Conservation (phyloP, 2,329 filamentous ascomycete genomes). For the Cucurbitaria berberidis region DNA sequence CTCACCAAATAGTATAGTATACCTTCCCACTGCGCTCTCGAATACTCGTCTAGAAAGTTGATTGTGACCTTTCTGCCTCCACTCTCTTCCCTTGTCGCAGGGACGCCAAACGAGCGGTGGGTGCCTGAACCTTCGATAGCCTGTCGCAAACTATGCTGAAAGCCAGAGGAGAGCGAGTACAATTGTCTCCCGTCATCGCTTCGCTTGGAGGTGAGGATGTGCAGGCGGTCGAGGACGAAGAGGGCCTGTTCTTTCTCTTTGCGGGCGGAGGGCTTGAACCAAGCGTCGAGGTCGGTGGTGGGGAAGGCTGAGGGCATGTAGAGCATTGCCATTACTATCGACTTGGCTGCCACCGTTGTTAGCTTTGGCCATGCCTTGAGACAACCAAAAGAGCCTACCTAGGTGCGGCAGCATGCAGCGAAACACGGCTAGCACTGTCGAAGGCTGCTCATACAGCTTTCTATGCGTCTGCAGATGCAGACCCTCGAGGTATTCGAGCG, state of each 20-base stretch:
- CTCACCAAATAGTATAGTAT: slow-evolving; percentile 96
- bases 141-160: slow-evolving; percentile 80
- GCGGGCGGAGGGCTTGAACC: slow-evolving; percentile 75
- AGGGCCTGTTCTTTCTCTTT: slow-evolving; percentile 85
- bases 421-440: slow-evolving; percentile 93
- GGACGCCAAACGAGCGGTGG: slow-evolving; percentile 89
- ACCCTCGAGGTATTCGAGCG: slow-evolving; percentile 90
- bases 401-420: slow-evolving; percentile 94
- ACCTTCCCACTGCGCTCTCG: slow-evolving; percentile 89
- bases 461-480: slow-evolving; percentile 88
- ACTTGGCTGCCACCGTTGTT: slow-evolving; percentile 71
- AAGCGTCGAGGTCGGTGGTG: slow-evolving; percentile 80
- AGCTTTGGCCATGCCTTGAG: background rate
- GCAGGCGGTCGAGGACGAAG: slow-evolving; percentile 79
- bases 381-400: slow-evolving; percentile 58
- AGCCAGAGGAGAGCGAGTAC: slow-evolving; percentile 79
- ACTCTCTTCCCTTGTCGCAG: slow-evolving; percentile 68
- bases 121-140: slow-evolving; percentile 86
- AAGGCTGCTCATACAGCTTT: slow-evolving; percentile 93
- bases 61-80: slow-evolving; percentile 70
- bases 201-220: slow-evolving; percentile 73
- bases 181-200: slow-evolving; percentile 67
- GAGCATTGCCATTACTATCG: slow-evolving; percentile 91
- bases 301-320: slow-evolving; percentile 85
- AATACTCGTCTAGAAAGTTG: slow-evolving; percentile 80